These are phyloP conservation scores for Thelonectria olida DNA, from an alignment of 2,329 filamentous ascomycete species.

Conservation along the genomic window DNA sequence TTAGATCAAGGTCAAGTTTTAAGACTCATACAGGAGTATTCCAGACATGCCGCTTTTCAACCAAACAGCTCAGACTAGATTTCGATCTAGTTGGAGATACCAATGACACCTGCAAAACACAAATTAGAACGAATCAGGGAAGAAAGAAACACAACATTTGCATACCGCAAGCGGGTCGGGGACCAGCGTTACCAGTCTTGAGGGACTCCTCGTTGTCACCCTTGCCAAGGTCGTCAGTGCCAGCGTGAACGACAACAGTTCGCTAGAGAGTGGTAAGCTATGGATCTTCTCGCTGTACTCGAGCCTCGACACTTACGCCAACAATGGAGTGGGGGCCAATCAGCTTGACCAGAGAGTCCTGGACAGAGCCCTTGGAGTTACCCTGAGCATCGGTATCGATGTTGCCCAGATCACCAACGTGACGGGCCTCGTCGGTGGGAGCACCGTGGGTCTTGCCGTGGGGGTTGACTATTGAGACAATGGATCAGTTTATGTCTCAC, in stretches of 20 bases:
- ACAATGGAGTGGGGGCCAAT: conserved; percentile 96
- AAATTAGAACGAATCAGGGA: conserved; percentile 18
- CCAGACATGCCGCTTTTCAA: conserved; percentile 1
- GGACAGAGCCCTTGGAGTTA: conserved; percentile 82
- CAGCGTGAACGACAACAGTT: conserved; percentile 92
- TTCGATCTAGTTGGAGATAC: conserved; percentile 75
- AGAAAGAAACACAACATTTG: not conserved
- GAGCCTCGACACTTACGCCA: conserved; percentile 68
- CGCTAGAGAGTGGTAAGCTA: conserved; percentile 64
- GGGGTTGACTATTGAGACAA: conserved; percentile 80
- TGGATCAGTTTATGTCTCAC: conserved; percentile 21
- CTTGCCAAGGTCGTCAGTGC: conserved; percentile 96
- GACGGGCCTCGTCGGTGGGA: conserved; percentile 82
- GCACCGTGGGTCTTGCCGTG: conserved; percentile 91
- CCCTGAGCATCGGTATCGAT: conserved; percentile 94
- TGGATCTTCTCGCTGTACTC: not conserved
- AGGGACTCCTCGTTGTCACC: conserved; percentile 93
- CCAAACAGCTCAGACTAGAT: conserved; percentile 11
- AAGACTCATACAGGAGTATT: not conserved
- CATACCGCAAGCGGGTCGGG: conserved; percentile 92
- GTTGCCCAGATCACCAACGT: conserved; percentile 98
- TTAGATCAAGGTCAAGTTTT: conserved; percentile 13
- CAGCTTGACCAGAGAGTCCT: conserved; percentile 89
- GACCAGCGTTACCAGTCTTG: conserved; percentile 97
- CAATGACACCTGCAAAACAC: conserved; percentile 77